Evolutionary conservation across 1,139 yeast genomes (phyloP).

Genomic region (Yamadazyma membranifaciens): DNA sequence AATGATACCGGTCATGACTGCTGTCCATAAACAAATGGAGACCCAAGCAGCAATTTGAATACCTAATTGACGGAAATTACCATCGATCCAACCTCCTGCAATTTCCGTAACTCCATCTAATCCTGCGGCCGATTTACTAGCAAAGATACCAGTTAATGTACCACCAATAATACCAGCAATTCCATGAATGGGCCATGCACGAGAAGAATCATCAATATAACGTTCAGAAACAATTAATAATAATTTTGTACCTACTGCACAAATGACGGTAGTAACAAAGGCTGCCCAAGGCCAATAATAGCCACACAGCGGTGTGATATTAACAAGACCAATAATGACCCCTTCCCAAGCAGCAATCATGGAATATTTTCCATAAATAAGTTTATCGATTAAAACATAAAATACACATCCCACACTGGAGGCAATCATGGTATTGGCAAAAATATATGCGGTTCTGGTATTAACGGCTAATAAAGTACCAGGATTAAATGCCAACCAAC

Average conservation of each 20-base stretch:
- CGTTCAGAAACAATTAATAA: conserved; percentile 78
- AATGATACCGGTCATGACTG: conserved; percentile 68
- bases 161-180: conserved; percentile 91
- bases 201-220: conserved; percentile 90
- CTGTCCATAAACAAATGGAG: conserved; percentile 78
- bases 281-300: conserved; percentile 90
- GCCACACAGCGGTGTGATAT: conserved; percentile 97
- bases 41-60: conserved; percentile 86
- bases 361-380: conserved; percentile 69
- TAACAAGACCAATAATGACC: conserved; percentile 91
- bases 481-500: conserved; percentile 98
- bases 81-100: conserved; percentile 91
- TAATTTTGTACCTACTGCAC: conserved; percentile 75
- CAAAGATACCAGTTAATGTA: conserved; percentile 83
- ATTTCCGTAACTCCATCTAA: conserved; percentile 62
- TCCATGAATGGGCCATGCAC: conserved; percentile 91
- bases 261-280: conserved; percentile 74
- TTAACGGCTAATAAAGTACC: conserved; percentile 93
- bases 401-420: conserved; percentile 93
- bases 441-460: conserved; percentile 89
- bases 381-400: conserved; percentile 68
- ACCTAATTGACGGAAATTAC: conserved; percentile 85
- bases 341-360: conserved; percentile 94
- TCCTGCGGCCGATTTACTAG: conserved; percentile 87
- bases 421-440: conserved; percentile 87